Percentiles rank a stretch among this genome's conserved stretches.
These are phyloP conservation scores for Cyberlindnera saturnus DNA, from an alignment of 805 yeast species.

Conservation along the genomic window DNA sequence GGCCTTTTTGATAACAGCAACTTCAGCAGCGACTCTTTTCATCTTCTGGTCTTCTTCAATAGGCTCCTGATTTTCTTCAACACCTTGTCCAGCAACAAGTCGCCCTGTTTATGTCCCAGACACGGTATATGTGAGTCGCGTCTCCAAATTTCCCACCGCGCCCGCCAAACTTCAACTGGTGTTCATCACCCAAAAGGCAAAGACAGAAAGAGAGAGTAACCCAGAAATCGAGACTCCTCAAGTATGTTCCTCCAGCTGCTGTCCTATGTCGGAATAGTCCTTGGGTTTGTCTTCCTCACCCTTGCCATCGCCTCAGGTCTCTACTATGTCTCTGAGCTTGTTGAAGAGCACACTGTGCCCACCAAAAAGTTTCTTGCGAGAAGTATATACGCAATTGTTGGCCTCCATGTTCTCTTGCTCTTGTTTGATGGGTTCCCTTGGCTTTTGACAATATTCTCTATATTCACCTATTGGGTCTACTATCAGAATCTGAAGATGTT, in stretches of 20 bases:
- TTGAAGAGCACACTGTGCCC: slow-evolving; percentile 88
- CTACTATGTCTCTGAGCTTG: slow-evolving; percentile 84
- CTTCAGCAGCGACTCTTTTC: background rate
- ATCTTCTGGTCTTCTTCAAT: background rate
- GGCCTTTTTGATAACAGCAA: background rate
- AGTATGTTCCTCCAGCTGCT: slow-evolving; percentile 53
- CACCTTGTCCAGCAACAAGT: no score
- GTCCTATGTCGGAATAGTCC: slow-evolving; percentile 52
- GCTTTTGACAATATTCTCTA: slow-evolving; percentile 56
- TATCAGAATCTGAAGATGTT: slow-evolving; percentile 71
- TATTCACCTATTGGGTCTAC: slow-evolving; percentile 67
- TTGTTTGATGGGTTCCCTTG: slow-evolving; percentile 79
- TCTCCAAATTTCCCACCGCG: no score
- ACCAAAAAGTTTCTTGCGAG: slow-evolving; percentile 65
- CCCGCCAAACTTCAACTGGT: background rate
- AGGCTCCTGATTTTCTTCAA: no score
- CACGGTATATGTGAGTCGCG: no score
- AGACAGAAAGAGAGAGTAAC: background rate
- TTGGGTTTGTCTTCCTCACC: slow-evolving; percentile 58
- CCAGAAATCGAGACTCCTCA: background rate
- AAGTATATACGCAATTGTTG: slow-evolving; percentile 58
- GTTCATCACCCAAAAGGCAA: background rate
- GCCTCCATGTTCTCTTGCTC: slow-evolving; percentile 47
- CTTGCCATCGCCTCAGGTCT: slow-evolving; percentile 83
- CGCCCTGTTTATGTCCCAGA: no score